These are phyloP conservation scores for Dioscorea alata DNA, from an alignment of 106 monocot species.

Conservation along the genomic window DNA sequence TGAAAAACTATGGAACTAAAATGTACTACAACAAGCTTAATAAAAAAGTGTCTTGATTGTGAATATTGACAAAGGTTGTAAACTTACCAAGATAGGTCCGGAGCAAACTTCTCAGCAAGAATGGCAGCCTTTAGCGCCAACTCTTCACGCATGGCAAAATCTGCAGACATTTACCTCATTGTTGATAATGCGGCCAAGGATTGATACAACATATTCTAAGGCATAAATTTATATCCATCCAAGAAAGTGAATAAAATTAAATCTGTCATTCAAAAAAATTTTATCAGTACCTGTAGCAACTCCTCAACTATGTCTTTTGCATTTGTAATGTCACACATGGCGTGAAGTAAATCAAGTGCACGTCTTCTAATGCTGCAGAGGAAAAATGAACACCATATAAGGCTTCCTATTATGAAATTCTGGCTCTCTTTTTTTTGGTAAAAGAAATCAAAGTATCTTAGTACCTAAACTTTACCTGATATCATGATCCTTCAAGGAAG, in stretches of 20 bases:
- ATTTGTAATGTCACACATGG: constrained; percentile 98
- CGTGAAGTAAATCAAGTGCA: constrained; percentile 99
- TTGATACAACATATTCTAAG: too few species aligned
- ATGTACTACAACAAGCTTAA: too few species aligned
- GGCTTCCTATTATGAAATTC: too few species aligned
- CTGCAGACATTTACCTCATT: constrained; percentile 29
- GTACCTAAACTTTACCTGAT: constrained; percentile 53
- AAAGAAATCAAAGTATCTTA: too few species aligned
- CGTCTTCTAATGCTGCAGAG: constrained; percentile 87
- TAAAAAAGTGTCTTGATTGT: too few species aligned
- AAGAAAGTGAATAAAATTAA: background rate
- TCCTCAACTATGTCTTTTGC: constrained; percentile 99
- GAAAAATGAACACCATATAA: background rate
- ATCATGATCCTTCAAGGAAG: constrained; percentile 97
- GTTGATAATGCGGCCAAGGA: background rate
- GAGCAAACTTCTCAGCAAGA: constrained; percentile 98
- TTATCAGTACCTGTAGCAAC: constrained; percentile 66
- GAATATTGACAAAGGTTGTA: background rate
- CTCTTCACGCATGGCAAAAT: constrained; percentile 99
- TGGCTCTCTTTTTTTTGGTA: too few species aligned
- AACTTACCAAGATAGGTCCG: constrained; percentile 89
- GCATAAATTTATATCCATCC: too few species aligned
- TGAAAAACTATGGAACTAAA: too few species aligned
- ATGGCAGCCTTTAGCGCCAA: constrained; percentile 96
- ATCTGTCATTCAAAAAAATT: background rate